Percentiles rank a stretch among this genome's conserved stretches.
Evolutionary conservation across 192 early-diverging fungal genomes (phyloP).

Genomic region (Obelidium mucronatum): DNA sequence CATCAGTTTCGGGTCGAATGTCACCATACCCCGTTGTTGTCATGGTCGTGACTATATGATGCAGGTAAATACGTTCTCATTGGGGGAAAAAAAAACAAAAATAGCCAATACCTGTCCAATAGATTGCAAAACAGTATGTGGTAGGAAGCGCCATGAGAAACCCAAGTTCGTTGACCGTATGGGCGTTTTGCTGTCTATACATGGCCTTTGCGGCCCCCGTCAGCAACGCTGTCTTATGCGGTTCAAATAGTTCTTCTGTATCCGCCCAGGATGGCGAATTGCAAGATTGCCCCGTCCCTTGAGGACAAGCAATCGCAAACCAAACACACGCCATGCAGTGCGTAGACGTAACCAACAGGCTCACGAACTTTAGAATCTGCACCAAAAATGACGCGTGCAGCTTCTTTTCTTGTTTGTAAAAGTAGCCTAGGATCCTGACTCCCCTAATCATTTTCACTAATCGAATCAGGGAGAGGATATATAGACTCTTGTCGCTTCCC

Average conservation of each 20-base stretch:
- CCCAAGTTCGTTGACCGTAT: neutral
- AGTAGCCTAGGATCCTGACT: slow-evolving; percentile 45
- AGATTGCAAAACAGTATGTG: slow-evolving; percentile 30
- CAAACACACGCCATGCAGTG: slow-evolving; percentile 51
- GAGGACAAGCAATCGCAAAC: slow-evolving; percentile 49
- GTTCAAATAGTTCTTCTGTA: neutral
- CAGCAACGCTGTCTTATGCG: slow-evolving; percentile 1
- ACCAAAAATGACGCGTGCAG: slow-evolving; percentile 50
- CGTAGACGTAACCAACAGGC: slow-evolving; percentile 41
- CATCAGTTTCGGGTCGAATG: slow-evolving; percentile 46
- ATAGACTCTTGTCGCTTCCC: slow-evolving; percentile 19
- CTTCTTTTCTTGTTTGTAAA: slow-evolving; percentile 49
- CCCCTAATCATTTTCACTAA: slow-evolving; percentile 50
- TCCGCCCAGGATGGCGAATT: slow-evolving; percentile 20
- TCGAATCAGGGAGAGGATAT: slow-evolving; percentile 43
- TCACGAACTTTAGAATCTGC: slow-evolving; percentile 56
- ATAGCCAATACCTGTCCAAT: slow-evolving; percentile 52
- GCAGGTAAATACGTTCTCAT: slow-evolving; percentile 10
- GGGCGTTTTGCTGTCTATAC: neutral
- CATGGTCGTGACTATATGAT: slow-evolving; percentile 50
- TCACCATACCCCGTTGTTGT: slow-evolving; percentile 58
- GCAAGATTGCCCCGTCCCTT: slow-evolving; percentile 8
- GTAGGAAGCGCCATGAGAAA: neutral
- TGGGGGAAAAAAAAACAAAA: neutral
- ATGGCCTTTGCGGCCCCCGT: neutral